These are phyloP conservation scores for Lactifluus volemus DNA, from an alignment of 768 basidiomycete species.

Conservation along the genomic window DNA sequence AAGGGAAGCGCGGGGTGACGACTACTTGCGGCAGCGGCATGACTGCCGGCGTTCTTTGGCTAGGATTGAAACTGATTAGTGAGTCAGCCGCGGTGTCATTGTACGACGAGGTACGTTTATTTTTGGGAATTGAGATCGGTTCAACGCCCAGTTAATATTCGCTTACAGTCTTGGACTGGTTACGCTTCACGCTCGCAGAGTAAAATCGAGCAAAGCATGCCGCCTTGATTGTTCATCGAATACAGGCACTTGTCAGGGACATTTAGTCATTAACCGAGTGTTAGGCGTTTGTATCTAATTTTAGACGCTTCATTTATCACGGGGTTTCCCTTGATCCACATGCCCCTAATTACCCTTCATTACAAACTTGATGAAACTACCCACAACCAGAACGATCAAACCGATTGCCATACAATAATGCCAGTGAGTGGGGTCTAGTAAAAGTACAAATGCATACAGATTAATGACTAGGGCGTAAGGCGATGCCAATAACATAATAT, in stretches of 20 bases:
- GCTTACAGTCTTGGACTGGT: constrained; percentile 88
- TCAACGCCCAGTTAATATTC: neutral
- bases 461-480: neutral
- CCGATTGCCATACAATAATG: neutral
- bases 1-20: constrained; percentile 53
- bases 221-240: neutral
- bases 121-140: neutral
- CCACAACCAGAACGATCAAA: too few relatives aligned
- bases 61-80: constrained; percentile 72
- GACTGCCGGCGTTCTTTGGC: constrained; percentile 94
- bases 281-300: neutral
- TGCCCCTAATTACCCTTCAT: too few relatives aligned
- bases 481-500: constrained; percentile 3
- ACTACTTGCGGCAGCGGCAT: constrained; percentile 93
- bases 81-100: constrained; percentile 48
- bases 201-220: constrained; percentile 46
- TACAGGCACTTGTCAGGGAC: neutral
- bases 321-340: too few relatives aligned
- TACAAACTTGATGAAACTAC: too few relatives aligned
- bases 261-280: neutral
- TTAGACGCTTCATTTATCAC: neutral
- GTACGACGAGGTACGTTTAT: constrained; percentile 80
- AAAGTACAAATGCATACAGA: neutral
- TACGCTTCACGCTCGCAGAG: constrained; percentile 75
- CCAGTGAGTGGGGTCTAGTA: neutral